Evolutionary conservation across 768 basidiomycete genomes (phyloP).

Genomic region (Punctularia strigosozonata): DNA sequence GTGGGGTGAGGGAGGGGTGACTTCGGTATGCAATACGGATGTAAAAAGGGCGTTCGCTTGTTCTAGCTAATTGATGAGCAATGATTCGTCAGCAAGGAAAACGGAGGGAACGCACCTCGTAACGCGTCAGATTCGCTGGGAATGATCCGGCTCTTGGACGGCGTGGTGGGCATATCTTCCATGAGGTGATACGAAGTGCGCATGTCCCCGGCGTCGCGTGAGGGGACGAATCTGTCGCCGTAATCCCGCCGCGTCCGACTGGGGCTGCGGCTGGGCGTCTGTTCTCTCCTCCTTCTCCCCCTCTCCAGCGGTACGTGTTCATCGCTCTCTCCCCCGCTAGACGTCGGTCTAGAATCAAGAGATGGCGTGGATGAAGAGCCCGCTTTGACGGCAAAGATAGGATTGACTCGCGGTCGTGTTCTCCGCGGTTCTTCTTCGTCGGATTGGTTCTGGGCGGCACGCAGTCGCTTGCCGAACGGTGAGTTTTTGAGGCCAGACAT

Average conservation of each 20-base stretch:
- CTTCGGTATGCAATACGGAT: conserved; percentile 65
- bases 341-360: conserved; percentile 40
- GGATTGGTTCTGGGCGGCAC: conserved; percentile 51
- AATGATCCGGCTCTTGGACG: conserved; percentile 27
- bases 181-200: conserved; percentile 52
- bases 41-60: conserved; percentile 80
- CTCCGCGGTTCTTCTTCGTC: conserved; percentile 45
- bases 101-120: conserved; percentile 21
- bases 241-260: no score
- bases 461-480: conserved; percentile 74
- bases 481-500: conserved; percentile 80
- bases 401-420: conserved; percentile 38
- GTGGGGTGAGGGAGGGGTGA: conserved; percentile 56
- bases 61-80: conserved; percentile 28
- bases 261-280: no score
- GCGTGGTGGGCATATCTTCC: conserved; percentile 29
- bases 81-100: neutral
- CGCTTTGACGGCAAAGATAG: conserved; percentile 36
- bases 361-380: conserved; percentile 39
- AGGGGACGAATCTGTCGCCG: conserved; percentile 54
- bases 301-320: no score
- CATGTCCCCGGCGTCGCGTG: conserved; percentile 45
- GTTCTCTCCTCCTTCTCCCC: no score
- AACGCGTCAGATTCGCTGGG: conserved; percentile 33
- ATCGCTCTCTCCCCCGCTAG: conserved; percentile 32